A percentile compares a stretch with the other conserved stretches of the same genome.
These are phyloP conservation scores for Ceratocystiopsis sp. DNA, from an alignment of 2,329 filamentous ascomycete genomes.

Conservation along the genomic window DNA sequence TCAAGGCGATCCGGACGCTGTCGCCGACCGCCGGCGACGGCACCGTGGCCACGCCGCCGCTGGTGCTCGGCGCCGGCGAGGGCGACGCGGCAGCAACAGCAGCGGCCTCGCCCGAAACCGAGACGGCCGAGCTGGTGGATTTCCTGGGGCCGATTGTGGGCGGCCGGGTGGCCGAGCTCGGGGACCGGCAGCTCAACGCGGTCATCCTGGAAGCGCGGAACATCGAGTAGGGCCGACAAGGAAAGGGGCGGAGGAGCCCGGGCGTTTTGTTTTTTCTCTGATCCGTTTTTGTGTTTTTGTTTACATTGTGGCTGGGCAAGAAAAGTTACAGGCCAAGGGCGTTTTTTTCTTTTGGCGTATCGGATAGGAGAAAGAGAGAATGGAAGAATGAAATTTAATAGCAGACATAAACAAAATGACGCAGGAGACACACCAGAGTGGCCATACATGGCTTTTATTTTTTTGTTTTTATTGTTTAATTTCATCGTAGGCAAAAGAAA, in stretches of 20 bases:
- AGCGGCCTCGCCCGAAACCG: constrained; percentile 15
- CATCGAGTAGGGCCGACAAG: constrained; percentile 29
- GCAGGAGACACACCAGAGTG: no score
- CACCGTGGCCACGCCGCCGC: constrained; percentile 12
- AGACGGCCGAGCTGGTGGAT: constrained; percentile 30
- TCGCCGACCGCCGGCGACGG: constrained; percentile 10
- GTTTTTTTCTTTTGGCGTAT: no score
- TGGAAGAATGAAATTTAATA: no score
- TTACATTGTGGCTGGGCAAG: background rate
- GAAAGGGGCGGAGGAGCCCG: no score
- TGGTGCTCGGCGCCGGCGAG: background rate
- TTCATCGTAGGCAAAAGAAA: no score
- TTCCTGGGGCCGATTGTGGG: constrained; percentile 39
- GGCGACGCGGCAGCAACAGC: background rate
- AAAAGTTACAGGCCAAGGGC: no score
- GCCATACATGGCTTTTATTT: no score
- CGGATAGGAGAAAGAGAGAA: no score
- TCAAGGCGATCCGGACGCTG: constrained; percentile 33
- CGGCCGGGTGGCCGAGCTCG: constrained; percentile 26
- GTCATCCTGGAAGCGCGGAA: constrained; percentile 37
- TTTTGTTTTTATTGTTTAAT: no score
- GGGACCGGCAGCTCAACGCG: constrained; percentile 29
- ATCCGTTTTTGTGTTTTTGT: background rate
- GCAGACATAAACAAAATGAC: no score
- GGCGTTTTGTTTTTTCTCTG: background rate